These are phyloP conservation scores for Rosa lucieae DNA, from an alignment of 306 rosid species.

Conservation along the genomic window DNA sequence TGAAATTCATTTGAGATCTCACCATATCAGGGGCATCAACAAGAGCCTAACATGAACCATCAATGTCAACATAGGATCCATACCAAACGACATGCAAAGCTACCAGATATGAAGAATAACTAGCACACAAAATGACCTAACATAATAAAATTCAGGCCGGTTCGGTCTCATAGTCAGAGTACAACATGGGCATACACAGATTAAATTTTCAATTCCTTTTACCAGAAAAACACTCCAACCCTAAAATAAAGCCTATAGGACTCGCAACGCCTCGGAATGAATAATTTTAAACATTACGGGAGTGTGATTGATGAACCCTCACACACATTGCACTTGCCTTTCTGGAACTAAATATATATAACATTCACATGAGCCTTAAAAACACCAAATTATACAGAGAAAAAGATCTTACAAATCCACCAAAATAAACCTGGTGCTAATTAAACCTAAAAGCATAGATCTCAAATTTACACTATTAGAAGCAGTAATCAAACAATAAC, in stretches of 20 bases:
- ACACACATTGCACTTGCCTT: not conserved
- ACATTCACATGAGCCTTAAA: not conserved
- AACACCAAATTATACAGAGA: not conserved
- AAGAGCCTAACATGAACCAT: conserved; percentile 58
- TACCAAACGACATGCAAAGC: not conserved
- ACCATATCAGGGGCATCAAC: conserved; percentile 94
- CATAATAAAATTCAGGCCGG: too few species aligned
- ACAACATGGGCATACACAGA: too few species aligned
- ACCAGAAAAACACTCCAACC: too few species aligned
- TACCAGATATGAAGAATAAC: not conserved
- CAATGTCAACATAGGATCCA: not conserved
- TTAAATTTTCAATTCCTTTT: not conserved
- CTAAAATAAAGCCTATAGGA: not conserved
- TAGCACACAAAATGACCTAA: not conserved
- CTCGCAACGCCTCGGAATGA: not conserved
- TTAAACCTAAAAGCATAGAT: not conserved
- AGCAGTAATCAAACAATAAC: not conserved
- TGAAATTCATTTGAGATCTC: conserved; percentile 73
- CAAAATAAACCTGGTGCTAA: not conserved
- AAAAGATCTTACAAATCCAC: not conserved
- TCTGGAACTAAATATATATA: not conserved
- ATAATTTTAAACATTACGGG: too few species aligned
- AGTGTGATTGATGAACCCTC: not conserved
- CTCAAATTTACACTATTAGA: too few species aligned
- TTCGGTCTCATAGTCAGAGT: too few species aligned